These are phyloP conservation scores for Sedum album DNA, from an alignment of 164 flowering plant species.

Conservation along the genomic window DNA sequence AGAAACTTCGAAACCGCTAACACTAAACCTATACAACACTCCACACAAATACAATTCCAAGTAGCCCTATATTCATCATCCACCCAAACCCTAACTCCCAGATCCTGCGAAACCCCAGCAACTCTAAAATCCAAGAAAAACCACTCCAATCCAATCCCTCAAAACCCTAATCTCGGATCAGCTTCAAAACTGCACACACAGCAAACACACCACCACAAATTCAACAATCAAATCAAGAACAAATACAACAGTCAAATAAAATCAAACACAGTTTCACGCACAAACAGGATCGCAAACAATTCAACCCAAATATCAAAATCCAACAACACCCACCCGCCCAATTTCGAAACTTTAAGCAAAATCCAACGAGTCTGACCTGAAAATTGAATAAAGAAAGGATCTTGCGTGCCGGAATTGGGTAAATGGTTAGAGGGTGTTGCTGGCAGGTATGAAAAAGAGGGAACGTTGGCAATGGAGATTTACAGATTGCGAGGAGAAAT, in stretches of 20 bases:
- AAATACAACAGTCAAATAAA: too few relatives aligned
- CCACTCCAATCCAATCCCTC: not conserved
- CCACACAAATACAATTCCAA: not conserved
- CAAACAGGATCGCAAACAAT: not conserved
- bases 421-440: not conserved
- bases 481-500: too few relatives aligned
- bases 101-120: not conserved
- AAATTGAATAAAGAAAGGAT: not conserved
- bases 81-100: not conserved
- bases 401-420: not conserved
- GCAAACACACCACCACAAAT: too few relatives aligned
- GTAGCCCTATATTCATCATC: not conserved
- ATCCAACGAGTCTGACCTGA: not conserved
- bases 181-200: not conserved
- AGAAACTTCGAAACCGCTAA: not conserved
- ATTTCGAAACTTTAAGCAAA: not conserved
- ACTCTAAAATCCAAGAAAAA: not conserved
- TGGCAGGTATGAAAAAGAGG: not conserved
- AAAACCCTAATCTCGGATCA: not conserved
- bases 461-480: not conserved
- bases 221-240: too few relatives aligned
- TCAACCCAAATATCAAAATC: not conserved
- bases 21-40: not conserved
- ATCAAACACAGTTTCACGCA: not conserved
- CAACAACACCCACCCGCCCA: not conserved